phyloP scores from a whole-genome alignment of 23 red algal genomes.

The Gracilaria vermiculophylla region DNA sequence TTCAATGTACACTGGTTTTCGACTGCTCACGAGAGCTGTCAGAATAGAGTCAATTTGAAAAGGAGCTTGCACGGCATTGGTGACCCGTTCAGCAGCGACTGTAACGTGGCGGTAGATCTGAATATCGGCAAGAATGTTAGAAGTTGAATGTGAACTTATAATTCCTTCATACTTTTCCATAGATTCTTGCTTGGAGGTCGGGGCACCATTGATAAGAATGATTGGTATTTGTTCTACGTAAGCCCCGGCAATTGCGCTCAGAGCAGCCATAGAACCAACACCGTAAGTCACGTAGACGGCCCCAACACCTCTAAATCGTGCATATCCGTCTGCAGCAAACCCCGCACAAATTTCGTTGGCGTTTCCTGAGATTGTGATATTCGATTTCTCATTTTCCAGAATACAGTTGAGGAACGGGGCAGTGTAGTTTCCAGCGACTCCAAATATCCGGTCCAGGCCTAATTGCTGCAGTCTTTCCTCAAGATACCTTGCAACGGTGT shows the following conservation, averaged over 20 bases:
- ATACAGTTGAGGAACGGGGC: neutral
- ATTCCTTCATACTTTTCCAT: neutral
- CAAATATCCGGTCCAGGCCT: neutral
- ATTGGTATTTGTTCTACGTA: neutral
- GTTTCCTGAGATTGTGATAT: neutral
- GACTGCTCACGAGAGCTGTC: neutral
- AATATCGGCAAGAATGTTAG: neutral
- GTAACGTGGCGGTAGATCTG: neutral
- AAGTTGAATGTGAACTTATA: neutral
- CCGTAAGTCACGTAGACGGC: neutral
- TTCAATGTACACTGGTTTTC: neutral
- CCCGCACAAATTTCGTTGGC: neutral
- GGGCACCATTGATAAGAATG: neutral
- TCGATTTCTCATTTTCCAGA: neutral
- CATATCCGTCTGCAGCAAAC: neutral
- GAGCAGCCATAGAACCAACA: neutral
- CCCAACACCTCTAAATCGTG: neutral
- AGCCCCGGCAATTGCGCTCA: neutral
- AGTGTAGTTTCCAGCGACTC: neutral
- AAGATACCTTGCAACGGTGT: neutral
- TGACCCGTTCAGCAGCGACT: neutral
- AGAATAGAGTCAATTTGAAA: neutral
- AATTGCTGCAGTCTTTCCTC: neutral
- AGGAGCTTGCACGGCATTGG: neutral
- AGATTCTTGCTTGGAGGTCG: neutral